Conservation (phyloP, 2,329 filamentous ascomycete species). For the Xylaria sp. region DNA sequence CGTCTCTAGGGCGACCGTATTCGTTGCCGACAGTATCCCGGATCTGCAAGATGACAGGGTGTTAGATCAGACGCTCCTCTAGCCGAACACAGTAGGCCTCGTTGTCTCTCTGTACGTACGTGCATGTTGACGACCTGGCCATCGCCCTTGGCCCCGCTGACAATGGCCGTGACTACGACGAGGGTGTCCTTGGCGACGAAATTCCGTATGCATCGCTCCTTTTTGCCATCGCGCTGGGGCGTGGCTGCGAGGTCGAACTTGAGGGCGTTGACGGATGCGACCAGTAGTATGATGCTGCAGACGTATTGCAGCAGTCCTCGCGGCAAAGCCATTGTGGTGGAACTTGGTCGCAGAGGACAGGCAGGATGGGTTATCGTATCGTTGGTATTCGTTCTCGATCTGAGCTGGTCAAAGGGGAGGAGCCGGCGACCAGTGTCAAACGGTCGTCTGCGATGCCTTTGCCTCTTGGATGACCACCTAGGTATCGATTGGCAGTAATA, state of each 20-base stretch:
- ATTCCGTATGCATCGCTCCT: slow-evolving; percentile 92
- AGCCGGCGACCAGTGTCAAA: background rate
- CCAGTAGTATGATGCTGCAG: slow-evolving; percentile 63
- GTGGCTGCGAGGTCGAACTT: slow-evolving; percentile 91
- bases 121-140: slow-evolving; percentile 94
- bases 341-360: background rate
- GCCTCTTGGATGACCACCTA: background rate
- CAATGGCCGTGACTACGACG: slow-evolving; percentile 90
- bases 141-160: slow-evolving; percentile 86
- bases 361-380: too few species aligned
- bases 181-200: slow-evolving; percentile 91
- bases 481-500: background rate
- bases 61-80: background rate
- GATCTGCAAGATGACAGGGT: slow-evolving; percentile 67
- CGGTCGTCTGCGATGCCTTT: background rate
- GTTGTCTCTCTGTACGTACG: slow-evolving; percentile 61
- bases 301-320: slow-evolving; percentile 62
- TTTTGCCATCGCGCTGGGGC: slow-evolving; percentile 60
- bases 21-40: slow-evolving; percentile 95
- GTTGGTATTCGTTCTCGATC: background rate
- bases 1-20: slow-evolving; percentile 88
- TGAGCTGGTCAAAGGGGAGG: background rate
- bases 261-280: slow-evolving; percentile 68
- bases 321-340: slow-evolving; percentile 54
- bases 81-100: background rate